These are phyloP conservation scores for Rhodotorula glutinis DNA, from an alignment of 1,284 basidiomycete genomes.

Conservation along the genomic window DNA sequence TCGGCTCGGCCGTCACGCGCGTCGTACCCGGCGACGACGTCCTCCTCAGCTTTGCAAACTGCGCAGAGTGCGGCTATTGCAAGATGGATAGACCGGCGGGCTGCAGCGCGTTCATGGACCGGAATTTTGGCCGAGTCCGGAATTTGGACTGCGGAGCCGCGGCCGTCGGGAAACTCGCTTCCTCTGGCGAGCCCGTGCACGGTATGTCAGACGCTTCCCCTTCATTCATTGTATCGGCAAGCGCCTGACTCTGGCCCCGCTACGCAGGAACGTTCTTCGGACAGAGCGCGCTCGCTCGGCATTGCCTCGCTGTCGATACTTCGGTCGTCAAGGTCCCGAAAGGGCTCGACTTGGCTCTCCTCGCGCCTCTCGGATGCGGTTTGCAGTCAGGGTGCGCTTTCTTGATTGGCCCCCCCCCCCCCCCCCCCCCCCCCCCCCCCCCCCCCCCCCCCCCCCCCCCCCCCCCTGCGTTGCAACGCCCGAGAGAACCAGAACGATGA, in stretches of 20 bases:
- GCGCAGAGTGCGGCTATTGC: slow-evolving; percentile 28
- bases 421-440: no score
- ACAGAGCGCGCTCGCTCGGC: slow-evolving; percentile 38
- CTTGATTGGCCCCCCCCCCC: no score
- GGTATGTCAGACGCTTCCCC: not conserved
- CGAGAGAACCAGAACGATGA: no score
- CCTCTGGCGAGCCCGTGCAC: not conserved
- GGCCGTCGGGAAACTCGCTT: not conserved
- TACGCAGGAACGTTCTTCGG: slow-evolving; percentile 40
- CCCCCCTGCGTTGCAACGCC: no score
- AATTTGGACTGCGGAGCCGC: slow-evolving; percentile 4
- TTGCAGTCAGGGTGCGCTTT: not conserved
- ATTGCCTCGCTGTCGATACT: slow-evolving; percentile 38
- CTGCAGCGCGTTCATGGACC: slow-evolving; percentile 18
- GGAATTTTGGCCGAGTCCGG: slow-evolving; percentile 30
- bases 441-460: no score
- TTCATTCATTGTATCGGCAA: no score
- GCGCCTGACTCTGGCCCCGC: no score
- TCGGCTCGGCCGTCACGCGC: slow-evolving; percentile 24
- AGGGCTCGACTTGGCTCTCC: slow-evolving; percentile 26
- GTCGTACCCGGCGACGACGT: slow-evolving; percentile 24
- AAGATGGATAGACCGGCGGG: slow-evolving; percentile 12
- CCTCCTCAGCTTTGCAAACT: slow-evolving; percentile 31
- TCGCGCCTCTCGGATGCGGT: slow-evolving; percentile 1
- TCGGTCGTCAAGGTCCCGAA: slow-evolving; percentile 33